Percentiles rank a stretch among this genome's conserved stretches.
Conservation (phyloP, 106 monocot species). For the Agapanthus africanus region DNA sequence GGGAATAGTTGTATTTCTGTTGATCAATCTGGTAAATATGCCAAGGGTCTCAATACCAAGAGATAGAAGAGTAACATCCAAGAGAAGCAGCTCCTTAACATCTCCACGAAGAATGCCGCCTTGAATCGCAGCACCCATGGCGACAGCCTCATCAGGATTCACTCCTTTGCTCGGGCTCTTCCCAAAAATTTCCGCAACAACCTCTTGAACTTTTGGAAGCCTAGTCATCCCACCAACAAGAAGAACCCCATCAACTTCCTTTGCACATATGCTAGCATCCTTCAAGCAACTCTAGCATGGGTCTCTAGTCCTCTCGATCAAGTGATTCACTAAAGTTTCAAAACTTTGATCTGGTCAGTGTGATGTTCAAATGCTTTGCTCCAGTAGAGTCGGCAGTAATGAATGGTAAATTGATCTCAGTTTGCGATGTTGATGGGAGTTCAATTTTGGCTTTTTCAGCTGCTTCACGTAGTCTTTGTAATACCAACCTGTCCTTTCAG, state of each 20-base stretch:
- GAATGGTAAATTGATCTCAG: constrained; percentile 75
- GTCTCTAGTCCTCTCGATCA: constrained; percentile 67
- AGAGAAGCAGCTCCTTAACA: constrained; percentile 71
- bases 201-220: constrained; percentile 73
- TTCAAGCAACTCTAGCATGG: constrained; percentile 81
- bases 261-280: constrained; percentile 57
- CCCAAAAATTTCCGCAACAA: constrained; percentile 67
- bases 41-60: constrained; percentile 74
- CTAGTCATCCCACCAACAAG: constrained; percentile 90
- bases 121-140: constrained; percentile 76
- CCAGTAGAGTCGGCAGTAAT: constrained; percentile 82
- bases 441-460: constrained; percentile 91
- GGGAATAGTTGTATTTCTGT: constrained; percentile 68
- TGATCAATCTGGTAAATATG: constrained; percentile 61
- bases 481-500: constrained; percentile 60
- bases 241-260: constrained; percentile 81
- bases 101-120: constrained; percentile 80
- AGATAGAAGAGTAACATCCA: constrained; percentile 63
- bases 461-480: constrained; percentile 84
- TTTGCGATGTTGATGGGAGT: constrained; percentile 81
- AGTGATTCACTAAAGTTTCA: constrained; percentile 51
- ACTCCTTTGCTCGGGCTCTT: constrained; percentile 80
- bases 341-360: constrained; percentile 82
- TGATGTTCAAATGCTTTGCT: constrained; percentile 78
- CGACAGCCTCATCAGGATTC: constrained; percentile 87